These are phyloP conservation scores for Lactarius vividus DNA, from an alignment of 768 basidiomycete species.

Conservation along the genomic window DNA sequence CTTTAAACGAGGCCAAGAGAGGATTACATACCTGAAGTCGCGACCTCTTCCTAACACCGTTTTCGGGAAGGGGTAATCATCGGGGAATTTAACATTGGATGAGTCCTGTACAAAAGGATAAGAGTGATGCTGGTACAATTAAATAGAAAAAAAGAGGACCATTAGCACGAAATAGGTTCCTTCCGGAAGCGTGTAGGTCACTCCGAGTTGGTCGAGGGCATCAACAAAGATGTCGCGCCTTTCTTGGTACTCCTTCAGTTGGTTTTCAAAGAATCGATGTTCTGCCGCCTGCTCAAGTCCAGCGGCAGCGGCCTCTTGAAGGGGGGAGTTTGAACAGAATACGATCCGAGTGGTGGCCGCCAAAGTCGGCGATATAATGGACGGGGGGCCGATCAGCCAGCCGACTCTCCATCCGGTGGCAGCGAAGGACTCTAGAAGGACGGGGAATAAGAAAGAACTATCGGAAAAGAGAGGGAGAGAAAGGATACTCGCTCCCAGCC, in stretches of 20 bases:
- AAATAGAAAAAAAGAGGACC: slow-evolving; percentile 38
- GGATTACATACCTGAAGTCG: slow-evolving; percentile 69
- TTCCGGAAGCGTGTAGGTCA: slow-evolving; percentile 85
- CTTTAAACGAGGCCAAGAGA: slow-evolving; percentile 9
- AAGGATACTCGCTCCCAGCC: slow-evolving; percentile 70
- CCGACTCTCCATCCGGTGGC: slow-evolving; percentile 98
- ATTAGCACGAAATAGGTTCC: slow-evolving; percentile 90
- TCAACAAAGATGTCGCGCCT: slow-evolving; percentile 70
- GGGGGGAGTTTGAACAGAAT: slow-evolving; percentile 91
- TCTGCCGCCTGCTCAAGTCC: slow-evolving; percentile 79
- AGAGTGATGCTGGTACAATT: slow-evolving; percentile 1
- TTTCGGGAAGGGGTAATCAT: slow-evolving; percentile 78
- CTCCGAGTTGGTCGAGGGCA: slow-evolving; percentile 78
- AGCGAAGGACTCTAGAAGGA: slow-evolving; percentile 78
- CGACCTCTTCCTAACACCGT: slow-evolving; percentile 74
- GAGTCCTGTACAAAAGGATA: slow-evolving; percentile 55
- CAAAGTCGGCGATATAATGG: slow-evolving; percentile 80
- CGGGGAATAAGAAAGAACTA: slow-evolving; percentile 5
- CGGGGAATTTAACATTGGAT: slow-evolving; percentile 72
- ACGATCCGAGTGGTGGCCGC: slow-evolving; percentile 93
- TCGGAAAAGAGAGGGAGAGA: not conserved
- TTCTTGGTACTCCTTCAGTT: slow-evolving; percentile 75
- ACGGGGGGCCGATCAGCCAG: slow-evolving; percentile 87
- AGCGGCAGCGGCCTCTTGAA: slow-evolving; percentile 92
- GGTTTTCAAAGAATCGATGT: slow-evolving; percentile 73